These are phyloP conservation scores for Teratosphaeria nubilosa DNA, from an alignment of 2,329 filamentous ascomycete genomes.

Conservation along the genomic window DNA sequence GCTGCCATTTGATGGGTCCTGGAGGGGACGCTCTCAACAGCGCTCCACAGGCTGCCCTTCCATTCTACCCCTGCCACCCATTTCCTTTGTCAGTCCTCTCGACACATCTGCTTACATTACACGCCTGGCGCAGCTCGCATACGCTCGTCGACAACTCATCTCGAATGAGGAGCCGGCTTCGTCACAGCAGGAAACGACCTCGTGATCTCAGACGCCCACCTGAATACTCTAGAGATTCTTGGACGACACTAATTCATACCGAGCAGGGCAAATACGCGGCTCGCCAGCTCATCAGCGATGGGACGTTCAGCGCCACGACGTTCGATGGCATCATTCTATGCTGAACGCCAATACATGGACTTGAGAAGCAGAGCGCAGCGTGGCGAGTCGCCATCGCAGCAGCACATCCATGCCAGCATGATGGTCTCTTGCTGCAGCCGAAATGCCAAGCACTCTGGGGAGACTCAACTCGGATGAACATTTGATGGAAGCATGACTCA, in stretches of 20 bases:
- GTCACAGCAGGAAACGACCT: background rate
- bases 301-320: background rate
- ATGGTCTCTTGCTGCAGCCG: background rate
- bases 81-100: background rate
- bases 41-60: background rate
- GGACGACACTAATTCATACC: background rate
- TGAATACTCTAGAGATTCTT: background rate
- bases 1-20: background rate
- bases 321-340: background rate
- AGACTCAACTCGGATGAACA: background rate
- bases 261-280: background rate
- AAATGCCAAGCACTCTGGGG: background rate
- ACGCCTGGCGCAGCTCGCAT: slow-evolving; percentile 16
- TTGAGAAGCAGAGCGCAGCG: background rate
- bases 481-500: background rate
- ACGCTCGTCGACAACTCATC: slow-evolving; percentile 25
- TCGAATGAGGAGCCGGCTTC: slow-evolving; percentile 15
- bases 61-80: background rate
- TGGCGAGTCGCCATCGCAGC: no score
- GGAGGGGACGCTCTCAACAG: background rate
- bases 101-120: background rate
- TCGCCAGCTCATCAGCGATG: background rate
- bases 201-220: background rate
- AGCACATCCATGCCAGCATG: background rate
- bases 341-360: background rate